A percentile compares a stretch with the other conserved stretches of the same genome.
phyloP scores from a whole-genome alignment of 2,329 filamentous ascomycete genomes.

The Trichoderma koningii region DNA sequence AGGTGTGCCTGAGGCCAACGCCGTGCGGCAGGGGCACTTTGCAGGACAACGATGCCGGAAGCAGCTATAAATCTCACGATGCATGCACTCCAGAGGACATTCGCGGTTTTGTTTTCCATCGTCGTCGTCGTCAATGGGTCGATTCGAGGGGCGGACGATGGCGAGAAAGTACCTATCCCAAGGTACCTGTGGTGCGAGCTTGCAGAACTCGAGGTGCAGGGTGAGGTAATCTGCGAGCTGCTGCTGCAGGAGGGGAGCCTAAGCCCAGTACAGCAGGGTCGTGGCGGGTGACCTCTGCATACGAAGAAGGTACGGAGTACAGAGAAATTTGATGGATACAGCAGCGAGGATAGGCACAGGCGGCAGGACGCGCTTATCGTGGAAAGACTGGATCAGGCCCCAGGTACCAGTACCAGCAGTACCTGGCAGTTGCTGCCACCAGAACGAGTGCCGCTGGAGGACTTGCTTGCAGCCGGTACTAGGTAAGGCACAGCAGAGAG shows the following conservation, averaged over 20 bases:
- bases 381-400: neutral
- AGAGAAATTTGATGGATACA: constrained; percentile 25
- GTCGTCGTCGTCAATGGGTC: neutral
- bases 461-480: neutral
- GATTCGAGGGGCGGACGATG: constrained; percentile 9
- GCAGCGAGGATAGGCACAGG: neutral
- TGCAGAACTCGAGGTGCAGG: neutral
- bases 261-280: constrained; percentile 19
- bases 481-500: neutral
- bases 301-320: constrained; percentile 9
- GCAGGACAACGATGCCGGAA: neutral
- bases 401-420: neutral
- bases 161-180: neutral
- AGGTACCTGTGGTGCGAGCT: neutral
- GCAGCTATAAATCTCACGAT: neutral
- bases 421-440: neutral
- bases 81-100: neutral
- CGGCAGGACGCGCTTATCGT: constrained; percentile 18
- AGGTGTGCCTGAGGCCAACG: constrained; percentile 8
- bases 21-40: neutral
- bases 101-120: neutral
- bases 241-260: constrained; percentile 19
- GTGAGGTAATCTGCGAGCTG: constrained; percentile 19
- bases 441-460: neutral
- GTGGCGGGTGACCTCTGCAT: constrained; percentile 22